Evolutionary conservation across 2,329 filamentous ascomycete species (phyloP).

Genomic region (Coniochaeta ligniaria): DNA sequence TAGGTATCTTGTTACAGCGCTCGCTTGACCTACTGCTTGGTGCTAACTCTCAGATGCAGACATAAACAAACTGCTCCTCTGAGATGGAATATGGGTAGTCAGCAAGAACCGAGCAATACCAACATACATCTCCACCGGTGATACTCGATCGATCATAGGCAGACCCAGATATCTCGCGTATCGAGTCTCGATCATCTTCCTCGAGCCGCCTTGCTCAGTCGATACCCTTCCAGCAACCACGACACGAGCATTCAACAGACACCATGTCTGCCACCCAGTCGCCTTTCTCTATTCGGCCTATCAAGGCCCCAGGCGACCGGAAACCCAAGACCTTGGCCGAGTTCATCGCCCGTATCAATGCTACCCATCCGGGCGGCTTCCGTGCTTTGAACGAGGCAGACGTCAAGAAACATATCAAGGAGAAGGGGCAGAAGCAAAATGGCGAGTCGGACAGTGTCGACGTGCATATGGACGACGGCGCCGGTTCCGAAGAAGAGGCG

Average conservation of each 20-base stretch:
- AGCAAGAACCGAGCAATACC: too few relatives aligned
- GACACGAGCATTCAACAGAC: neutral
- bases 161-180: neutral
- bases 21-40: too few relatives aligned
- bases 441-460: slow-evolving; percentile 29
- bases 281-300: slow-evolving; percentile 55
- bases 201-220: neutral
- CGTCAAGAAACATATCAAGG: slow-evolving; percentile 59
- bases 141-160: too few relatives aligned
- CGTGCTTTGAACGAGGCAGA: slow-evolving; percentile 69
- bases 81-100: too few relatives aligned
- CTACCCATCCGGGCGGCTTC: slow-evolving; percentile 70
- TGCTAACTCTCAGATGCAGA: too few relatives aligned
- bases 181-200: neutral
- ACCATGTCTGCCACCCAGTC: neutral
- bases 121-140: too few relatives aligned
- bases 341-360: slow-evolving; percentile 72
- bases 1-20: too few relatives aligned
- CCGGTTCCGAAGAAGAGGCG: slow-evolving; percentile 34
- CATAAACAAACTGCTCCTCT: too few relatives aligned
- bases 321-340: slow-evolving; percentile 58
- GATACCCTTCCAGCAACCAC: too few relatives aligned
- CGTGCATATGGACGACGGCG: slow-evolving; percentile 33
- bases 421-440: slow-evolving; percentile 33
- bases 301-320: slow-evolving; percentile 46